These are phyloP conservation scores for Dipteronia sinensis DNA, from an alignment of 345 rosid species.

Conservation along the genomic window DNA sequence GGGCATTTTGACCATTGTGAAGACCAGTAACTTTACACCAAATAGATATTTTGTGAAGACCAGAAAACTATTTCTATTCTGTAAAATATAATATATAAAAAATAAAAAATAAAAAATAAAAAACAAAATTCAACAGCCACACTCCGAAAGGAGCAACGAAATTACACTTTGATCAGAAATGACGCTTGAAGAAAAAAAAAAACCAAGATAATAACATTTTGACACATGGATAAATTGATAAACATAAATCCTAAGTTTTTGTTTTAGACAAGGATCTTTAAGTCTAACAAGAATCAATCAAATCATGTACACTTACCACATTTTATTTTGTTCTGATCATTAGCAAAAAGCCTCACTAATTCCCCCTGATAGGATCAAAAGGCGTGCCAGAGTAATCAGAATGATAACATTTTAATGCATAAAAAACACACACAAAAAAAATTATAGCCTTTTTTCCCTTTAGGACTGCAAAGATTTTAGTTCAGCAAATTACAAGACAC, in stretches of 20 bases:
- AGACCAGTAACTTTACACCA: neutral
- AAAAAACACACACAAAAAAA: neutral
- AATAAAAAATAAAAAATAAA: too few relatives aligned
- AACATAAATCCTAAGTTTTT: neutral
- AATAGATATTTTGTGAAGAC: neutral
- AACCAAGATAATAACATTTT: neutral
- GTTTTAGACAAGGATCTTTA: constrained; percentile 7
- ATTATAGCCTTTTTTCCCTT: neutral
- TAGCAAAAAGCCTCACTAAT: constrained; percentile 83
- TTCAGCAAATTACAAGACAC: neutral
- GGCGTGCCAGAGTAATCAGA: constrained; percentile 12
- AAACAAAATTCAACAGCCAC: neutral
- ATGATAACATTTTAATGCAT: constrained; percentile 16
- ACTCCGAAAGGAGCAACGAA: neutral
- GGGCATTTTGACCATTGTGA: neutral
- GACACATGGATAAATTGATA: neutral
- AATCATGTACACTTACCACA: constrained; percentile 67
- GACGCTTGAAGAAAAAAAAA: neutral
- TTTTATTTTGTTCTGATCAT: constrained; percentile 85
- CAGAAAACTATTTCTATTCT: neutral
- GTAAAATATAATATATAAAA: neutral
- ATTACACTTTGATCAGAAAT: neutral
- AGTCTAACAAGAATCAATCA: constrained; percentile 10
- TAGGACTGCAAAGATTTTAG: constrained; percentile 2
- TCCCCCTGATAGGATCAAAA: constrained; percentile 66